phyloP scores from a whole-genome alignment of 192 early-diverging fungal genomes.

The Coemansia sp. region DNA sequence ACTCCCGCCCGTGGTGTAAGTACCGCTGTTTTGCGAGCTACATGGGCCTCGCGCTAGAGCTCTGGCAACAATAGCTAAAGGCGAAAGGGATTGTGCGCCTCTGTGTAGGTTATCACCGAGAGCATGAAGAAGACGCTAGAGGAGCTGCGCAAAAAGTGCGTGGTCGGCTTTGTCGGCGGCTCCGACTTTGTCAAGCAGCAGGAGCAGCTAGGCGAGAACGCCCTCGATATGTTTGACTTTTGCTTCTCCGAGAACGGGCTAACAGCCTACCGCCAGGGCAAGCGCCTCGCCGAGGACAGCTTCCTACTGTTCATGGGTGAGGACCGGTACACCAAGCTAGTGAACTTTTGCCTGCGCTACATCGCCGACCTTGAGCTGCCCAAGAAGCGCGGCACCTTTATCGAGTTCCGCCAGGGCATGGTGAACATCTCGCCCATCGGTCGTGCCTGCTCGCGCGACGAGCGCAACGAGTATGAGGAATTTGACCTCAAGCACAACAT shows the following conservation, averaged over 20 bases:
- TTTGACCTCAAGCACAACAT: conserved; percentile 85
- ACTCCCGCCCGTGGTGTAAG: conserved; percentile 90
- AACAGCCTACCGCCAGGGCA: conserved; percentile 81
- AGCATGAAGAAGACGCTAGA: conserved; percentile 74
- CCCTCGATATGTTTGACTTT: conserved; percentile 85
- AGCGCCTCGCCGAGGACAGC: conserved; percentile 64
- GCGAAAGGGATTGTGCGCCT: background rate
- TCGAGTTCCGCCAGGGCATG: conserved; percentile 99
- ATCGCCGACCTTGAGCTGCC: conserved; percentile 94
- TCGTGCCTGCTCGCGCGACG: conserved; percentile 85
- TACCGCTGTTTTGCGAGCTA: background rate
- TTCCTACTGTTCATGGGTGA: conserved; percentile 92
- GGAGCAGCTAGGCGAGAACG: conserved; percentile 82
- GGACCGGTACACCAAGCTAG: conserved; percentile 85
- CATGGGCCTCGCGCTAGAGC: background rate
- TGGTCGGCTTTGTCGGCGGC: conserved; percentile 96
- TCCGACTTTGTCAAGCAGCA: conserved; percentile 91
- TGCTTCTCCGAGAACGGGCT: conserved; percentile 98
- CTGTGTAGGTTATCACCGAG: conserved; percentile 65
- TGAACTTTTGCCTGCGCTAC: conserved; percentile 90
- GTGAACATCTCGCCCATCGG: conserved; percentile 98
- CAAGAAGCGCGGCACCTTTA: conserved; percentile 93
- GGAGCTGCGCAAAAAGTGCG: conserved; percentile 81
- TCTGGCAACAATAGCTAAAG: background rate
- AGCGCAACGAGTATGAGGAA: conserved; percentile 88